These are phyloP conservation scores for Agaricus sinodeliciosus DNA, from an alignment of 768 basidiomycete species.

Conservation along the genomic window DNA sequence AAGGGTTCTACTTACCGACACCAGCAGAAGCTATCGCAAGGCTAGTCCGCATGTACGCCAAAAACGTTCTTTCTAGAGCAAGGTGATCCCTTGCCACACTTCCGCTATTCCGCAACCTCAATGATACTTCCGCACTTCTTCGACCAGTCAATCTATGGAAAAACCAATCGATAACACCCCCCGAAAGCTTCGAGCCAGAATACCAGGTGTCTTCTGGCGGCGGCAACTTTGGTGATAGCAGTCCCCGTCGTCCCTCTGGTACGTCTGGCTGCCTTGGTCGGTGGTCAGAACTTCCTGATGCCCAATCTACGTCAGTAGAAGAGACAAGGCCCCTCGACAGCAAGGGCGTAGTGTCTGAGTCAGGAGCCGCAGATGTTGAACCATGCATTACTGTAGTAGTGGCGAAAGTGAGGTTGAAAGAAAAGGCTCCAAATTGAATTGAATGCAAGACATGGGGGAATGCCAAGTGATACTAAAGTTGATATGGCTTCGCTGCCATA, in stretches of 20 bases:
- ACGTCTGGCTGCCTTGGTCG: not conserved
- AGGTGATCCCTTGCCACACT: conserved; percentile 61
- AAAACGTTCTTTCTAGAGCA: conserved; percentile 55
- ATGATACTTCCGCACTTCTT: conserved; percentile 11
- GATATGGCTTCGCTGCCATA: too few relatives aligned
- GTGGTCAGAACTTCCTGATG: too few relatives aligned
- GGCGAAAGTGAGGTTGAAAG: too few relatives aligned
- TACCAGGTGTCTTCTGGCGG: not conserved
- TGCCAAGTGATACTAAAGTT: too few relatives aligned
- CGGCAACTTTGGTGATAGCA: not conserved
- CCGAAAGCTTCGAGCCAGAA: not conserved
- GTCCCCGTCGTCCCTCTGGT: not conserved
- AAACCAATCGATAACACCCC: not conserved
- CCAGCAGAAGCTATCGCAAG: conserved; percentile 52
- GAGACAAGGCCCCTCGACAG: too few relatives aligned
- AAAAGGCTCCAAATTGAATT: too few relatives aligned
- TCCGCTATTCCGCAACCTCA: conserved; percentile 49
- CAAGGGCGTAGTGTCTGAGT: too few relatives aligned
- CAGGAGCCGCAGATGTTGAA: too few relatives aligned
- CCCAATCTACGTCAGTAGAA: too few relatives aligned
- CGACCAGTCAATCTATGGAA: not conserved
- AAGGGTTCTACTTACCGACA: conserved; percentile 37
- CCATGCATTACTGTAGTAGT: too few relatives aligned
- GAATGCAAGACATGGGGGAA: too few relatives aligned
- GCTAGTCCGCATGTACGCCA: conserved; percentile 62